These are phyloP conservation scores for Galerina sulciceps DNA, from an alignment of 768 basidiomycete species.

Conservation along the genomic window DNA sequence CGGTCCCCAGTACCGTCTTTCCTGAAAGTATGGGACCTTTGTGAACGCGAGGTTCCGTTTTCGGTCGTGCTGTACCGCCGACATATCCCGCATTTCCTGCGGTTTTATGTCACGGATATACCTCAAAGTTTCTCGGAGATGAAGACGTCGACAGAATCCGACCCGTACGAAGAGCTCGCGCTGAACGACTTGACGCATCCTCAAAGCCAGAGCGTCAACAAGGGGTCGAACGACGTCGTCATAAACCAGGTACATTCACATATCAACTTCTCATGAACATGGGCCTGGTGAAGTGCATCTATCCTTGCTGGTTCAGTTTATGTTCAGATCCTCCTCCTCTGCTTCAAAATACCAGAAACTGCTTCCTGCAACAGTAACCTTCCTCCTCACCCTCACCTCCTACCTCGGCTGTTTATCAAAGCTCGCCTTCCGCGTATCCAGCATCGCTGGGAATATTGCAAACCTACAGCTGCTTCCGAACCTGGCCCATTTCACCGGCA, in stretches of 20 bases:
- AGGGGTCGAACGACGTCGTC: slow-evolving; percentile 37
- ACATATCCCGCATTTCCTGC: no score
- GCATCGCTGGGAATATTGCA: slow-evolving; percentile 21
- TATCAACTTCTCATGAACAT: not conserved
- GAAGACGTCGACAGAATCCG: no score
- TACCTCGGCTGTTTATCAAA: slow-evolving; percentile 18
- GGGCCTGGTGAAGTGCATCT: not conserved
- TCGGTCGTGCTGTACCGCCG: no score
- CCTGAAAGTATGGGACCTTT: no score
- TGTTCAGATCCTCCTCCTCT: slow-evolving; percentile 24
- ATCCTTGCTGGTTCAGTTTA: slow-evolving; percentile 45
- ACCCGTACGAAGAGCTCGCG: slow-evolving; percentile 31
- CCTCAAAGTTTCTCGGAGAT: no score
- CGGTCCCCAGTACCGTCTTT: no score
- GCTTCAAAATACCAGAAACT: slow-evolving; percentile 21
- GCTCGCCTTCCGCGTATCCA: slow-evolving; percentile 19
- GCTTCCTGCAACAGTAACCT: slow-evolving; percentile 27
- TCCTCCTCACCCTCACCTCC: slow-evolving; percentile 29
- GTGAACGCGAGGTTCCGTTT: no score
- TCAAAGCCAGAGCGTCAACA: slow-evolving; percentile 12
- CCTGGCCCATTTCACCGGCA: slow-evolving; percentile 6
- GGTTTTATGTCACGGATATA: no score
- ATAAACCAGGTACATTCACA: slow-evolving; percentile 47
- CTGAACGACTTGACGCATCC: slow-evolving; percentile 42
- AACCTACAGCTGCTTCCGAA: slow-evolving; percentile 20